Evolutionary conservation across 2,329 filamentous ascomycete species (phyloP).

Genomic region (Verticillium nubilum): DNA sequence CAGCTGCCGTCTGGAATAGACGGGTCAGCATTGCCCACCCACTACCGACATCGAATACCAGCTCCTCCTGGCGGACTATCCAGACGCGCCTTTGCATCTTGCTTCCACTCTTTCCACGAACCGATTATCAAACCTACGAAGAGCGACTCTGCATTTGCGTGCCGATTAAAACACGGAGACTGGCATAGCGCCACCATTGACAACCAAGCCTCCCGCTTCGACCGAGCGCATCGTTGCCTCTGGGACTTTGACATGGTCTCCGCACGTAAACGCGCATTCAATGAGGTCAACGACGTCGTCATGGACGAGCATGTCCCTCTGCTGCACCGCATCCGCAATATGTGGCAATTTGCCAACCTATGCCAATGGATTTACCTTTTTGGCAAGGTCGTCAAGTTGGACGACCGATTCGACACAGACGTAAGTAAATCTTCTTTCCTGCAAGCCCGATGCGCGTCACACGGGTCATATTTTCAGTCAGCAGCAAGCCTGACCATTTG

Average conservation of each 20-base stretch:
- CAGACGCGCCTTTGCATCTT: neutral
- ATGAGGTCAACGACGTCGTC: conserved; percentile 31
- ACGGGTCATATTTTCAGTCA: neutral
- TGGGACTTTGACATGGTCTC: neutral
- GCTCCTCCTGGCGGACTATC: neutral
- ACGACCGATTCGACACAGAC: conserved; percentile 84
- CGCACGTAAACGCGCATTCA: conserved; percentile 45
- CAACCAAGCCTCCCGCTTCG: no score
- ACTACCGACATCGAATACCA: neutral
- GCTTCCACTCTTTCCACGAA: neutral
- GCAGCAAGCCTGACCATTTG: neutral
- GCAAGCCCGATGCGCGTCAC: conserved; percentile 11
- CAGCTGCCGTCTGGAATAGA: neutral
- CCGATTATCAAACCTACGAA: neutral
- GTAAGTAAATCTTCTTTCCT: conserved; percentile 46
- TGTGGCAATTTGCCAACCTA: conserved; percentile 93
- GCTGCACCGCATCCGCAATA: conserved; percentile 70
- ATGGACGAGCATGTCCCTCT: conserved; percentile 25
- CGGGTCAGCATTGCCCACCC: neutral
- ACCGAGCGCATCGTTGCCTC: neutral
- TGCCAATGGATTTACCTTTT: conserved; percentile 94
- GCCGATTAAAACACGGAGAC: neutral
- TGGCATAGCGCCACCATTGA: neutral
- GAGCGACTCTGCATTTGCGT: neutral
- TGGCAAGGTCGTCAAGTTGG: conserved; percentile 82